These are phyloP conservation scores for Trichoderma lentiforme DNA, from an alignment of 2,329 filamentous ascomycete genomes.

Conservation along the genomic window DNA sequence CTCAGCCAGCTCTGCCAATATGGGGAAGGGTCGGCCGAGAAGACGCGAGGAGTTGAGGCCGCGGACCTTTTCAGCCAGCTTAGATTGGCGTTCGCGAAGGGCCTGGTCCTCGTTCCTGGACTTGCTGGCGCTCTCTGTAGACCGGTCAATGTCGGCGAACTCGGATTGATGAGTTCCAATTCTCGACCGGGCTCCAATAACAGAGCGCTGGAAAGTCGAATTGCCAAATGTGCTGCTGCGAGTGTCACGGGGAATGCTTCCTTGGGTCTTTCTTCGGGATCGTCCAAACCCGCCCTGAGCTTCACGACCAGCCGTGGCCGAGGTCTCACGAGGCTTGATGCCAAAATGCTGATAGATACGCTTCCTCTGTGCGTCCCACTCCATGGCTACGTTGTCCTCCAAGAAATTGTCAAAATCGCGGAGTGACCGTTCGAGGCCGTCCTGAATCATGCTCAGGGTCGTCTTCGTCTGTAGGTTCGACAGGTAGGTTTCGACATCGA, in stretches of 20 bases:
- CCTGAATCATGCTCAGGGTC: slow-evolving; percentile 84
- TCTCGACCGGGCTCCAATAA: slow-evolving; percentile 76
- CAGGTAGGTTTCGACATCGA: slow-evolving; percentile 75
- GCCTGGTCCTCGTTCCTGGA: slow-evolving; percentile 66
- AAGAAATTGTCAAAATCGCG: slow-evolving; percentile 91
- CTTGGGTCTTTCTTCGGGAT: slow-evolving; percentile 47
- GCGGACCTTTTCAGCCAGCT: slow-evolving; percentile 75
- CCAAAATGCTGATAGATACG: slow-evolving; percentile 97
- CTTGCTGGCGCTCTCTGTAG: slow-evolving; percentile 46
- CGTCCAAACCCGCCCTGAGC: slow-evolving; percentile 57
- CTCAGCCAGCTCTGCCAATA: slow-evolving; percentile 71
- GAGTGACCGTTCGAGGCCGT: slow-evolving; percentile 84
- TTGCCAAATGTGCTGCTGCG: slow-evolving; percentile 49
- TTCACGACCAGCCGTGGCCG: slow-evolving; percentile 41
- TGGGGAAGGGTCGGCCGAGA: slow-evolving; percentile 63
- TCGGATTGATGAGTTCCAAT: slow-evolving; percentile 61
- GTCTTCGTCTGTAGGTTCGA: slow-evolving; percentile 86
- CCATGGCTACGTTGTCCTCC: slow-evolving; percentile 89
- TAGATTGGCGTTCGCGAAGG: slow-evolving; percentile 77
- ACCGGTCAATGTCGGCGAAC: slow-evolving; percentile 66
- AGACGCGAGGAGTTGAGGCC: slow-evolving; percentile 72
- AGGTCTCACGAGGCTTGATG: slow-evolving; percentile 61
- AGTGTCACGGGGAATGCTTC: slow-evolving; percentile 50
- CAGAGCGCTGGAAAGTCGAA: slow-evolving; percentile 73
- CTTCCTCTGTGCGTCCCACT: slow-evolving; percentile 92